Evolutionary conservation across 495 filamentous ascomycete species (phyloP), one percentile per base, ranked within the genome.

Genomic region (Penicillium pulvis): DNA sequence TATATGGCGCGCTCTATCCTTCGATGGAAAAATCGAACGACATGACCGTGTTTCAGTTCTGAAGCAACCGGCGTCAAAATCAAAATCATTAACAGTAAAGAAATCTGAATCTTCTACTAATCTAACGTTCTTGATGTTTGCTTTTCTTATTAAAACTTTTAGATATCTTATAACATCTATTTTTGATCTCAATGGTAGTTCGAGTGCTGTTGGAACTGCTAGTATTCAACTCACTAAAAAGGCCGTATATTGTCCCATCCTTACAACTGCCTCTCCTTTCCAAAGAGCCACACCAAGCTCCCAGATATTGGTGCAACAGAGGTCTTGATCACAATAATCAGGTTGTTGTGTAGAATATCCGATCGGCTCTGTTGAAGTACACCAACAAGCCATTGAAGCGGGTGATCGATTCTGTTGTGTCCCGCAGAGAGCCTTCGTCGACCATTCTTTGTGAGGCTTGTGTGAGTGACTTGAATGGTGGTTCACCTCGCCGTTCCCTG

Each of bases 231-330:
- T 73, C 12, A 70, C 66, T 14, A 52, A 41, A 14, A 57, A 61
- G 9, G 58, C 65, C 6, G 66, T 66, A 0, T 63, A 57, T 36
- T 44, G 63, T 12, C 53, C 53, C 1, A 68, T 79, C 36, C 50
- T 74, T 30, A 59, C 66, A 1, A 77, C 72, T 10, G 62, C 66
- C 16, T 70, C 66, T 16, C 30, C 62, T 6, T n/a, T n/a, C n/a
- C n/a, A n/a, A 53, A 55, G 6, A 75, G 75, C 51, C 60, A 69
- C 41, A 65, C 60, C 39, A 49, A 20, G 12, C 60, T 72, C 6
- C n/a, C 17, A 6, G 19, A 48, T n/a, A 8, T 56, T 6, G 76
- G 76, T 17, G 75, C 74, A 0, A 58, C 42, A 5, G 23, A 65
- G 5, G 56, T 9, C 71, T 77, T 51, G 71, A 77, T 53, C 69